These are phyloP conservation scores for Pleurozium schreberi DNA, from an alignment of 225 moss, liverwort and hornwort genomes.

Conservation along the genomic window DNA sequence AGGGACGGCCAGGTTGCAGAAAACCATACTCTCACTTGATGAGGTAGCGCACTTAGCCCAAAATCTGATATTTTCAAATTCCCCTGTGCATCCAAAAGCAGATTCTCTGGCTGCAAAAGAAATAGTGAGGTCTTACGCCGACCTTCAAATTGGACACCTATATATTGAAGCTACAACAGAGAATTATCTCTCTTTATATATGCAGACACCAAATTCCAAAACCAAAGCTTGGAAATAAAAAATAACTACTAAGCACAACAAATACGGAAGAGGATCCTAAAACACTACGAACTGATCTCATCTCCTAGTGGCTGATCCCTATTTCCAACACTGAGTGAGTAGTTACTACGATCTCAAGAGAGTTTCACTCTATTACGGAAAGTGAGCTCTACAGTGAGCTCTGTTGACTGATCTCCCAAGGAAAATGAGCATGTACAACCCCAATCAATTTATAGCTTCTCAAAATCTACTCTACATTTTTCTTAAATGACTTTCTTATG, in stretches of 20 bases:
- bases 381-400: background rate
- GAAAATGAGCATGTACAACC: too few relatives aligned
- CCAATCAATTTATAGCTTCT: too few relatives aligned
- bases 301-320: background rate
- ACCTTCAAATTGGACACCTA: background rate
- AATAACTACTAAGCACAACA: background rate
- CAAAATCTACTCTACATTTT: too few relatives aligned
- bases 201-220: background rate
- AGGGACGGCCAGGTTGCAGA: background rate
- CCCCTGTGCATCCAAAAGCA: slow-evolving; percentile 63
- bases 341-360: background rate
- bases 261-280: background rate
- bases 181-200: background rate
- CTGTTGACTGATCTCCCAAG: background rate
- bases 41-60: slow-evolving; percentile 82
- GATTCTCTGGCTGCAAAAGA: slow-evolving; percentile 73
- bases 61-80: slow-evolving; percentile 82
- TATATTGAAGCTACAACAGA: background rate
- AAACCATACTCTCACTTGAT: slow-evolving; percentile 68
- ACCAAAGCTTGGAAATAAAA: background rate
- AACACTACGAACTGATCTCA: background rate
- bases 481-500: too few relatives aligned
- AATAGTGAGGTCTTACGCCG: background rate
- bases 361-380: background rate
- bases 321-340: background rate